Evolutionary conservation across 345 rosid species (phyloP), one percentile per base, ranked within the genome.

Genomic region (Ailanthus altissimus): DNA sequence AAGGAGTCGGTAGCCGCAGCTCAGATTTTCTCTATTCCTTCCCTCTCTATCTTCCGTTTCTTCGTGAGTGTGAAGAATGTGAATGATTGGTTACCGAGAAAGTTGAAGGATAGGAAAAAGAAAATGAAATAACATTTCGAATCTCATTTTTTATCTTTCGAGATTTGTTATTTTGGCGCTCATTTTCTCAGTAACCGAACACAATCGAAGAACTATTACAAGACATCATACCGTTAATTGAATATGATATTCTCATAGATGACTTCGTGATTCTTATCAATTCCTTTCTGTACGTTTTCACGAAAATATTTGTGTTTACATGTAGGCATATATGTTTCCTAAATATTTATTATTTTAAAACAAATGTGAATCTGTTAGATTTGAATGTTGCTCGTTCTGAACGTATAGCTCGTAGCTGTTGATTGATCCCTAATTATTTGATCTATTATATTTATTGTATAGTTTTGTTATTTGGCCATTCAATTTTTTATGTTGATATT

Each of bases 1-100:
- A 2, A 47, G 59, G 47, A 62, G 54, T 42, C 43, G 23, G 59
- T 50, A 10, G 84, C 84, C 74, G 86, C 82, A 54, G 70, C 15
- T 42, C 46, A 75, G 64, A 76, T 68, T 15, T 0, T 28, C 53
- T 53, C 61, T 25, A 25, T 45, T 42, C 60, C 25, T 23, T 61
- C 21, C n/a, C 40, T 18, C 5, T 49, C 49, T n/a, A 12, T 59
- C 5, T 46, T 25, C n/a, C 58, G 5, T 11, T 7, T n/a, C n/a
- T 21, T 11, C 49, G 26, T 38, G 8, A 36, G 6, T 47, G 3
- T 54, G 25, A 53, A n/a, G n/a, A n/a, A n/a, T n/a, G n/a, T n/a
- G n/a, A n/a, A 36, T 74, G 72, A 15, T 70, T 78, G 76, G 67
- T 59, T 75, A 5, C 26, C 11, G 64, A 18, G 71, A 67, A 66